A percentile compares a stretch with the other conserved stretches of the same genome.
Evolutionary conservation across 306 rosid species (phyloP).

Genomic region (Quercus berberidifolia): DNA sequence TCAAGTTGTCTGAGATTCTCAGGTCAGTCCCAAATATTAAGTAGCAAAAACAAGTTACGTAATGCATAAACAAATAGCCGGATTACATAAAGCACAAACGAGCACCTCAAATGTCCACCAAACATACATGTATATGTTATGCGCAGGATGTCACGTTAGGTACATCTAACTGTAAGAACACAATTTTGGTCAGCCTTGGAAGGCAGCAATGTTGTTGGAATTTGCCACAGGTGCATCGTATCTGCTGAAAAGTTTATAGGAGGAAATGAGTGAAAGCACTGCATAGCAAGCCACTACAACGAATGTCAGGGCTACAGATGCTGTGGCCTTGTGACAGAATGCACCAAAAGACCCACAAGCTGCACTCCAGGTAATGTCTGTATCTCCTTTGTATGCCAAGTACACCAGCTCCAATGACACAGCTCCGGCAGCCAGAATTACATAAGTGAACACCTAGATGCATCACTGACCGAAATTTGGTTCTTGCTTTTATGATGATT

Average conservation of each 20-base stretch:
- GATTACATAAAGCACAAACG: neutral
- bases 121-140: neutral
- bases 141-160: neutral
- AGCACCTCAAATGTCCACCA: neutral
- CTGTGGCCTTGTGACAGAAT: conserved; percentile 65
- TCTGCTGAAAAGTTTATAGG: conserved; percentile 74
- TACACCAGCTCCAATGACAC: conserved; percentile 63
- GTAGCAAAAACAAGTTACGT: neutral
- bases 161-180: neutral
- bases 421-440: conserved; percentile 68
- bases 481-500: neutral
- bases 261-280: conserved; percentile 63
- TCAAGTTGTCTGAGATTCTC: neutral
- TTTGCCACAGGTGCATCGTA: conserved; percentile 46
- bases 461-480: neutral
- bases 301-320: conserved; percentile 56
- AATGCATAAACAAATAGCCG: neutral
- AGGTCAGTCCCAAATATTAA: neutral
- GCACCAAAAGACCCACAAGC: conserved; percentile 58
- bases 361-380: conserved; percentile 55
- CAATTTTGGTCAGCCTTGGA: conserved; percentile 25
- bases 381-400: conserved; percentile 68
- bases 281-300: conserved; percentile 51
- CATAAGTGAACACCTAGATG: conserved; percentile 56
- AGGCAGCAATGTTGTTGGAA: conserved; percentile 40